Base-by-base conservation (phyloP, 164 flowering plant species). In the Kingdonia uniflora region DNA sequence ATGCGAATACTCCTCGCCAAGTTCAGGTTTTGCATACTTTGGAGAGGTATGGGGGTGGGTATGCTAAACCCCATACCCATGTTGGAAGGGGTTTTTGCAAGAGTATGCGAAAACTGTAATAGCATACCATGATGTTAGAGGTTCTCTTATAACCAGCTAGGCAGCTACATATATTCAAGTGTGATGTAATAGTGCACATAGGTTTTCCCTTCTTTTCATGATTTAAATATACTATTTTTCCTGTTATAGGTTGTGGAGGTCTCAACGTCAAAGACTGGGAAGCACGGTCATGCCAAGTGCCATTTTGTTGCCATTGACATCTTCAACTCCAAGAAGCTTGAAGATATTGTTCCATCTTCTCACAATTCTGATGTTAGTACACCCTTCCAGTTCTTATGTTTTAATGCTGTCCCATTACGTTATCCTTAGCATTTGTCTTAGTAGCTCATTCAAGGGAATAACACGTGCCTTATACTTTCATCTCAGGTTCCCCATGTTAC, bases 251-350 rank as follows among this genome's bases (percentile, higher is more conserved):
- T 72, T 56, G 76, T 72, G 19, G 76, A 72, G 56, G 76, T 68
- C 42, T 72, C 76, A 17, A 72, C 73, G 22, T 72, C 76, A 26
- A 72, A 72, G 62, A 72, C 76, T 51, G 73, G 75, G 25, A 71
- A 71, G 71, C 71, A 71, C 35, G 75, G 75, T 21, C 75, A 71
- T 59, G 75, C 75, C 8, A 72, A 72, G n/a, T 72, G 76, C 39
- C 73, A 72, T 63, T 72, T 72, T 57, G 76, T 72, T 37, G 76
- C 43, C 13, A 72, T 72, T 40, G 76, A 72, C 43, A 72, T 72
- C 26, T 72, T 72, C 56, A 72, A 52, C 44, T 65, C 49, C 1
- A 72, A 65, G 35, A 72, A 72, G 68, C 76, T 72, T 49, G 76
- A 72, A 45, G 72, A 71, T 65, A 68, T 71, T 49, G 69, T 71